Evolutionary conservation across 768 basidiomycete genomes (phyloP).

Genomic region (Pisolithus microcarpus): DNA sequence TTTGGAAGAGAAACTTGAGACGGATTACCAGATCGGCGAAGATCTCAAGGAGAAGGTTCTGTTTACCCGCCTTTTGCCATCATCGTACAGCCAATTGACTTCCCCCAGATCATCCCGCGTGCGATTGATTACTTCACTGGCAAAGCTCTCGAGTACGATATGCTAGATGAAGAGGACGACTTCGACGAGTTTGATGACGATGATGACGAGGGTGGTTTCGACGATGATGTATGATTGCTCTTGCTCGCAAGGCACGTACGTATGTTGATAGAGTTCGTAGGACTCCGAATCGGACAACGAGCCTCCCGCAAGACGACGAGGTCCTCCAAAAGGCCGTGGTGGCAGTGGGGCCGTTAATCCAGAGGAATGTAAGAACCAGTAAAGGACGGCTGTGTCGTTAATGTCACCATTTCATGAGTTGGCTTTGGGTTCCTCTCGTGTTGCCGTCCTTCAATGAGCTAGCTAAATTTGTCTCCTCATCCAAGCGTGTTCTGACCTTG

Average conservation of each 20-base stretch:
- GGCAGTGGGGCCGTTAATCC: constrained; percentile 45
- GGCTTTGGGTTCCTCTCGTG: constrained; percentile 7
- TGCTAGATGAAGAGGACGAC: constrained; percentile 48
- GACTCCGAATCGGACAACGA: constrained; percentile 68
- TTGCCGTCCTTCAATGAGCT: constrained; percentile 7
- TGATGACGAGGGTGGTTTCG: constrained; percentile 46
- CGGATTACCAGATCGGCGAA: constrained; percentile 97
- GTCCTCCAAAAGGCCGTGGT: constrained; percentile 50
- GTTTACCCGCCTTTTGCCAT: neutral
- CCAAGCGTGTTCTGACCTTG: neutral
- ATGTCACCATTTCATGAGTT: constrained; percentile 16
- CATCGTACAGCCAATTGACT: neutral
- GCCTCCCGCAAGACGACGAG: constrained; percentile 50
- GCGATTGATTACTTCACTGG: constrained; percentile 98
- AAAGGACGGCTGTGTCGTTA: constrained; percentile 15
- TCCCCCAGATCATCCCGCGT: constrained; percentile 76
- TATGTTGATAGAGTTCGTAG: constrained; percentile 26
- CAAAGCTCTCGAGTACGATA: constrained; percentile 83
- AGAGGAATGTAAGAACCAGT: constrained; percentile 93
- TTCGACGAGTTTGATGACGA: constrained; percentile 53
- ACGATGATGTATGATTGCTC: constrained; percentile 46
- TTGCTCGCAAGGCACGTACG: constrained; percentile 8
- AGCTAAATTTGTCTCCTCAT: constrained; percentile 3
- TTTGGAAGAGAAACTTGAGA: constrained; percentile 87
- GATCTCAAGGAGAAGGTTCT: constrained; percentile 92